A percentile compares a stretch with the other conserved stretches of the same genome.
phyloP scores from a whole-genome alignment of 306 rosid genomes.

The Inga leiocalycina region DNA sequence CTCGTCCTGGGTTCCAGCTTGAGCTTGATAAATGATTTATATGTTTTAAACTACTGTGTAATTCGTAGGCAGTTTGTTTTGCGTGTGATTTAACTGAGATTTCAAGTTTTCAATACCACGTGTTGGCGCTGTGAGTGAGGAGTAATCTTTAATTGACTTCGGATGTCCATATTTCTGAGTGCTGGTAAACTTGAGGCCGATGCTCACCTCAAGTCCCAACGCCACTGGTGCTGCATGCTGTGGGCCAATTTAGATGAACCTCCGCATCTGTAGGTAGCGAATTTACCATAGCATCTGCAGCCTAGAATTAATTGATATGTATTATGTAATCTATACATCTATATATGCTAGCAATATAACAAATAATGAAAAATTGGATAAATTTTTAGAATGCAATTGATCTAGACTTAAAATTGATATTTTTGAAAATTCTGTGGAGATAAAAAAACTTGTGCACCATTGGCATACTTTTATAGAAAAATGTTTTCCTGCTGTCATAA shows the following conservation, averaged over 20 bases:
- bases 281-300: too few relatives aligned
- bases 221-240: neutral
- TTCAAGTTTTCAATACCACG: constrained; percentile 15
- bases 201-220: neutral
- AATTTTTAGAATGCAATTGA: neutral
- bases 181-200: neutral
- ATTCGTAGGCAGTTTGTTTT: constrained; percentile 20
- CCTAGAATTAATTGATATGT: too few relatives aligned
- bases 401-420: neutral
- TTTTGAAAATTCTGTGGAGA: neutral
- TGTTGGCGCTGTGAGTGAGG: neutral
- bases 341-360: too few relatives aligned
- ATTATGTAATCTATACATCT: too few relatives aligned
- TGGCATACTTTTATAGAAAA: neutral
- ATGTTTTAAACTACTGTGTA: constrained; percentile 33
- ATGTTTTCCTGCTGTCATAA: too few relatives aligned
- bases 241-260: neutral
- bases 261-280: too few relatives aligned
- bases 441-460: neutral
- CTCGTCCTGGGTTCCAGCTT: constrained; percentile 11
- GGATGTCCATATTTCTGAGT: neutral
- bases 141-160: neutral
- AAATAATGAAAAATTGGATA: neutral
- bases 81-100: constrained; percentile 14
- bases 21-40: constrained; percentile 23